These are phyloP conservation scores for Camellia sinensis DNA, from an alignment of 148 eudicot species.

Conservation along the genomic window DNA sequence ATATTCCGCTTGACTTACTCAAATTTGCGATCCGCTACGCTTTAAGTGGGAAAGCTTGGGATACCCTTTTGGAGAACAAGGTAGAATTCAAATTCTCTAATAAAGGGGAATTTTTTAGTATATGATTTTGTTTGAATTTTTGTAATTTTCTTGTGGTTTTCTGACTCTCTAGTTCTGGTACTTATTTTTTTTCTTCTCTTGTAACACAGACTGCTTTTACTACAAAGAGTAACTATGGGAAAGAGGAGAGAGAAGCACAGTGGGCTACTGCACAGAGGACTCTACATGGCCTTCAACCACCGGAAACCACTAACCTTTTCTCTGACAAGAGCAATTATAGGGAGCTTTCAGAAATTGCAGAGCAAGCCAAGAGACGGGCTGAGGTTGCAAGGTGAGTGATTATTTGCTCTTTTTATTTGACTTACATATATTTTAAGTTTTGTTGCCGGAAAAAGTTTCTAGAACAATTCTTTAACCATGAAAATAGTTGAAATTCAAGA, in stretches of 20 bases:
- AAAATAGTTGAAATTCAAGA: too few species aligned
- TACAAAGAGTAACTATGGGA: constrained; percentile 66
- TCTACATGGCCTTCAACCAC: constrained; percentile 63
- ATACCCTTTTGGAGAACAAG: constrained; percentile 49
- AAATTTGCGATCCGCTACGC: constrained; percentile 52
- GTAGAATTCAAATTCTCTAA: constrained; percentile 19
- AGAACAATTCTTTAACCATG: too few species aligned
- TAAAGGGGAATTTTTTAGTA: not conserved
- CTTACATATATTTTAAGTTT: not conserved
- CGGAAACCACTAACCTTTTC: constrained; percentile 31
- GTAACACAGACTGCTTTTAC: constrained; percentile 65
- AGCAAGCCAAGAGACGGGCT: constrained; percentile 56
- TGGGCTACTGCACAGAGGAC: constrained; percentile 74
- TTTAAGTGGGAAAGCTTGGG: constrained; percentile 69
- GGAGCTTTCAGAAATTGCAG: constrained; percentile 59
- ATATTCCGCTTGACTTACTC: constrained; percentile 58
- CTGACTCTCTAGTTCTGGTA: not conserved
- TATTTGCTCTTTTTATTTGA: not conserved
- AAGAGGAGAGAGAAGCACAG: constrained; percentile 67
- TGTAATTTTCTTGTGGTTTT: not conserved
- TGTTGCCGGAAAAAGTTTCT: too few species aligned
- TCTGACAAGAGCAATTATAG: constrained; percentile 41
- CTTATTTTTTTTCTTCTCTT: not conserved
- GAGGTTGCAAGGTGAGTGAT: constrained; percentile 48
- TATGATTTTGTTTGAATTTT: not conserved